Conservation (phyloP, 352 stramenopile genomes). For the Thraustochytrium sp. region DNA sequence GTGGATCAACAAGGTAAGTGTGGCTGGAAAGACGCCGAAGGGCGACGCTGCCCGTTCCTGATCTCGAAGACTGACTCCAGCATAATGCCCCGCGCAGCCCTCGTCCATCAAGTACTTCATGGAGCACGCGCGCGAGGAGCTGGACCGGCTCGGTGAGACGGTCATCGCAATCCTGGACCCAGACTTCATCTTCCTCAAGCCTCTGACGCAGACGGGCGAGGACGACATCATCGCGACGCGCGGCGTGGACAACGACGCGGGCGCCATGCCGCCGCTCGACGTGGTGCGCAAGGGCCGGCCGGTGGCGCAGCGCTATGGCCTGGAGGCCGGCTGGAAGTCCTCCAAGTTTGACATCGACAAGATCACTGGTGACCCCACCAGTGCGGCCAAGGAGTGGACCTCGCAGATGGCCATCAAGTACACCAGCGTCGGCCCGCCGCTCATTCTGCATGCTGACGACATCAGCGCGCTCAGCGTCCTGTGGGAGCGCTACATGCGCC, state of each 20-base stretch:
- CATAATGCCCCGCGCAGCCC: not conserved
- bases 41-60: too few species aligned
- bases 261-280: not conserved
- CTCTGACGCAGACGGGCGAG: conserved; percentile 25
- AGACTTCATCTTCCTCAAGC: conserved; percentile 45
- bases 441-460: conserved; percentile 41
- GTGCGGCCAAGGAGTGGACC: conserved; percentile 1
- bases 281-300: conserved; percentile 2
- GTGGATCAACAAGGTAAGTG: conserved; percentile 44
- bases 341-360: conserved; percentile 25
- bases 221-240: conserved; percentile 25
- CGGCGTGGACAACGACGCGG: not conserved
- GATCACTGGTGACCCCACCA: conserved; percentile 30
- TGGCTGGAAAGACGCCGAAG: too few species aligned
- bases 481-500: conserved; percentile 42
- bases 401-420: conserved; percentile 1
- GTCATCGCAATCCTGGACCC: conserved; percentile 44
- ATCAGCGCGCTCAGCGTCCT: conserved; percentile 2
- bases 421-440: conserved; percentile 30
- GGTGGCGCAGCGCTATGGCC: conserved; percentile 40
- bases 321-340: conserved; percentile 26
- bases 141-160: conserved; percentile 27
- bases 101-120: conserved; percentile 32
- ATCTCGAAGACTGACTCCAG: too few species aligned
- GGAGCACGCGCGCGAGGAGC: conserved; percentile 13